These are phyloP conservation scores for Voacanga thouarsii DNA, from an alignment of 257 asterid genomes.

Conservation along the genomic window DNA sequence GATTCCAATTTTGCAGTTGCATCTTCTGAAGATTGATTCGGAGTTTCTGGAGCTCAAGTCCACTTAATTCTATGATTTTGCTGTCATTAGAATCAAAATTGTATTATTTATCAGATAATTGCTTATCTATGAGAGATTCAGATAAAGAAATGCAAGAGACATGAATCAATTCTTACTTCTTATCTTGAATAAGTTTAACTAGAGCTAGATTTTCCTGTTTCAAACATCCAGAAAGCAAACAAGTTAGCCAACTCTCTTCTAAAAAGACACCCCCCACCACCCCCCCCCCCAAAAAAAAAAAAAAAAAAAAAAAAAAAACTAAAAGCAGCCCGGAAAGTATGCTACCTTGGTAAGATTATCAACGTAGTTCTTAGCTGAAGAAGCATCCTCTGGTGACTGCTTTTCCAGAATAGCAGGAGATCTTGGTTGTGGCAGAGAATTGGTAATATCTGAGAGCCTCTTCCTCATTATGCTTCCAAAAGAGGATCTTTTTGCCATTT, in stretches of 20 bases:
- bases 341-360: slow-evolving; percentile 66
- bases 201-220: slow-evolving; percentile 75
- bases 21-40: slow-evolving; percentile 62
- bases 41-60: slow-evolving; percentile 63
- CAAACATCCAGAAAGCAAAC: slow-evolving; percentile 17
- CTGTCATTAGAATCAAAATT: slow-evolving; percentile 37
- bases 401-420: slow-evolving; percentile 42
- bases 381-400: slow-evolving; percentile 31
- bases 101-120: neutral
- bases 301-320: neutral
- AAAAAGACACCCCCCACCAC: neutral
- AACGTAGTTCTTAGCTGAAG: slow-evolving; percentile 40
- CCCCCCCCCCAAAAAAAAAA: neutral
- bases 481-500: slow-evolving; percentile 67
- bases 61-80: slow-evolving; percentile 73
- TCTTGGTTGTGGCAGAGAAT: slow-evolving; percentile 62
- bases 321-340: neutral
- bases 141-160: neutral
- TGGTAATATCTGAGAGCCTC: slow-evolving; percentile 77
- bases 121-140: neutral
- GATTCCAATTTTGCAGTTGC: slow-evolving; percentile 82
- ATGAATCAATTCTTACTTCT: slow-evolving; percentile 43
- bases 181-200: slow-evolving; percentile 72
- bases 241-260: neutral
- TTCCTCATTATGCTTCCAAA: slow-evolving; percentile 63